Percentiles rank a stretch among this genome's conserved stretches.
These are phyloP conservation scores for Hordeum marinum DNA, from an alignment of 176 grass and related monocot species.

Conservation along the genomic window DNA sequence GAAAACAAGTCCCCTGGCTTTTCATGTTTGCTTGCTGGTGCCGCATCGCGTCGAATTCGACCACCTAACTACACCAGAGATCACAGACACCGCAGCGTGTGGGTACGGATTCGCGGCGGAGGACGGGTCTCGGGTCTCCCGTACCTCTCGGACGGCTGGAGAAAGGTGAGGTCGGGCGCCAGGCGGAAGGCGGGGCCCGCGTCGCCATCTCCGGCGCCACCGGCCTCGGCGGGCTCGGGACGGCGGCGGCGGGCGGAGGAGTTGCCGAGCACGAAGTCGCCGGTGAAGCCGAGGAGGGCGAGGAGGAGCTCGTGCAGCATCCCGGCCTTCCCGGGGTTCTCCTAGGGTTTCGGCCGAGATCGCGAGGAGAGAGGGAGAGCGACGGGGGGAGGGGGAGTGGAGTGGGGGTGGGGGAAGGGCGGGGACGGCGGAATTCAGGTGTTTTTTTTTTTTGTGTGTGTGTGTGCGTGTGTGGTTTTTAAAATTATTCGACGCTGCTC, in stretches of 20 bases:
- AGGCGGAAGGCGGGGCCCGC: constrained; percentile 67
- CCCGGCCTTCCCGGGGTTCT: constrained; percentile 1
- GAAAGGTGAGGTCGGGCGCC: constrained; percentile 85
- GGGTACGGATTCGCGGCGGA: constrained; percentile 1
- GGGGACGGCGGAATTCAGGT: constrained; percentile 5
- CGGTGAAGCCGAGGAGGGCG: constrained; percentile 86
- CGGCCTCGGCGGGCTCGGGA: constrained; percentile 16
- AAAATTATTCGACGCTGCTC: too few relatives aligned
- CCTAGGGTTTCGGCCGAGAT: constrained; percentile 40
- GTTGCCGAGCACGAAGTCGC: constrained; percentile 76
- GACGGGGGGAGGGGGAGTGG: too few relatives aligned
- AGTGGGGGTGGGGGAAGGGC: background rate
- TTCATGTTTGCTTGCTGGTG: background rate
- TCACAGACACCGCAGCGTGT: background rate
- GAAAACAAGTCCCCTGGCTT: background rate
- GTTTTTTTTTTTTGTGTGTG: background rate
- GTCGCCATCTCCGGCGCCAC: constrained; percentile 1
- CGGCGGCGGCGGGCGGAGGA: constrained; percentile 2
- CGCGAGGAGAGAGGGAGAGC: background rate
- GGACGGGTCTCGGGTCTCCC: background rate
- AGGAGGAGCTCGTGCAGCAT: constrained; percentile 97
- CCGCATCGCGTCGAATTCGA: background rate
- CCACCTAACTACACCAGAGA: background rate
- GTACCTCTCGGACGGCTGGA: constrained; percentile 89
- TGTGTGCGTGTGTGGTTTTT: too few relatives aligned